phyloP scores from a whole-genome alignment of 345 rosid species.

The Brassica incana region DNA sequence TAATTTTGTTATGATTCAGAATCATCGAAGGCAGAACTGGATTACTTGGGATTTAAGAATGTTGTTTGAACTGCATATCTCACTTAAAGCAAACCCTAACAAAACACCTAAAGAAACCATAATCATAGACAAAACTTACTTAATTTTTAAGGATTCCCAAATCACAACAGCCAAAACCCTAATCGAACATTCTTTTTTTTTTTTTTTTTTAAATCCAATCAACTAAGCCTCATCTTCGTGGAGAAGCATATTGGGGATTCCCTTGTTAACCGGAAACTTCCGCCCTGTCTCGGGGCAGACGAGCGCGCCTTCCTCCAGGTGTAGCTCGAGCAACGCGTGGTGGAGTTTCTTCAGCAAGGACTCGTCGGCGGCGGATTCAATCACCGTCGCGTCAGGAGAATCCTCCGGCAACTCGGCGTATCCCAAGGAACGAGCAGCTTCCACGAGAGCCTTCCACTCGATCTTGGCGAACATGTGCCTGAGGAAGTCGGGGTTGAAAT shows the following conservation, averaged over 20 bases:
- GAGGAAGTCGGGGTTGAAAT: slow-evolving; percentile 74
- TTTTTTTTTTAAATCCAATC: not conserved
- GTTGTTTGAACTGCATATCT: no score
- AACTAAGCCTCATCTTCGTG: slow-evolving; percentile 82
- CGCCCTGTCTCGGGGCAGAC: slow-evolving; percentile 86
- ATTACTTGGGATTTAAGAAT: no score
- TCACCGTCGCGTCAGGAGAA: slow-evolving; percentile 46
- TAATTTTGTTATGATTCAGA: no score
- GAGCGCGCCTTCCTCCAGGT: slow-evolving; percentile 87
- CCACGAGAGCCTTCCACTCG: slow-evolving; percentile 78
- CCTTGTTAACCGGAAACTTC: slow-evolving; percentile 68
- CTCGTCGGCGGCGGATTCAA: slow-evolving; percentile 60
- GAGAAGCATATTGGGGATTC: slow-evolving; percentile 94
- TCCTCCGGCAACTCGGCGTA: slow-evolving; percentile 68
- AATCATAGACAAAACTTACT: no score
- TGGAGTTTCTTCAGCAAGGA: slow-evolving; percentile 62
- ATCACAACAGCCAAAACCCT: no score
- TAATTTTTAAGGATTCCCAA: no score
- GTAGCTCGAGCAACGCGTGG: slow-evolving; percentile 84
- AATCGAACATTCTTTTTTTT: no score
- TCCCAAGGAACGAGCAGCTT: slow-evolving; percentile 67
- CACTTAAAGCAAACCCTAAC: no score
- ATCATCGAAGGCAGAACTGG: no score
- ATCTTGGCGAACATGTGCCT: slow-evolving; percentile 67
- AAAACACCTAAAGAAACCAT: no score